Evolutionary conservation across 2,329 filamentous ascomycete genomes (phyloP).

Genomic region (Calcarisporium arbuscula): DNA sequence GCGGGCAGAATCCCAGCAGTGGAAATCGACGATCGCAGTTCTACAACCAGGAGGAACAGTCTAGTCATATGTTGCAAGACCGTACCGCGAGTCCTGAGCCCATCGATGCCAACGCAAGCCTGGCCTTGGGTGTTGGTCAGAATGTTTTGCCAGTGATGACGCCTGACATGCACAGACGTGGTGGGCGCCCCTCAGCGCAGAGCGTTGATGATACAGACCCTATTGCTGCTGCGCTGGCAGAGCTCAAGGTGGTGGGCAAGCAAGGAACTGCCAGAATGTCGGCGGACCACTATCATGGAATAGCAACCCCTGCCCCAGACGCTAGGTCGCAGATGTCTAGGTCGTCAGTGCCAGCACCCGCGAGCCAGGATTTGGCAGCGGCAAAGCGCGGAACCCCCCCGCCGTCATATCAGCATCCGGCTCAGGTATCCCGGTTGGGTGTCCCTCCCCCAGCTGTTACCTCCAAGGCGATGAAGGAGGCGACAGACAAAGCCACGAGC

Average conservation of each 20-base stretch:
- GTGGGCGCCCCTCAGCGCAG: constrained; percentile 22
- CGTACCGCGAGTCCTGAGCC: constrained; percentile 66
- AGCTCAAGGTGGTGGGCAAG: constrained; percentile 83
- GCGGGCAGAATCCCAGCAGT: constrained; percentile 18
- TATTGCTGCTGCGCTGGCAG: constrained; percentile 85
- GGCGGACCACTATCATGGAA: constrained; percentile 93
- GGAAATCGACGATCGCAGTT: constrained; percentile 32
- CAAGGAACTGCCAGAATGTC: constrained; percentile 77
- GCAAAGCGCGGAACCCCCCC: constrained; percentile 71
- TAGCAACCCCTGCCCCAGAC: constrained; percentile 70
- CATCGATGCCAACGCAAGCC: constrained; percentile 84
- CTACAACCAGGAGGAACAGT: constrained; percentile 28
- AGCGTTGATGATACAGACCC: constrained; percentile 65
- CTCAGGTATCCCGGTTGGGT: constrained; percentile 68
- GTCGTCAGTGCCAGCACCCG: constrained; percentile 55
- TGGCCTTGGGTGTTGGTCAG: constrained; percentile 89
- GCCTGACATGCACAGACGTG: constrained; percentile 52
- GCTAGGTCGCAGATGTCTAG: constrained; percentile 34
- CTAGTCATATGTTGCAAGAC: constrained; percentile 31
- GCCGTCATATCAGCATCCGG: constrained; percentile 69
- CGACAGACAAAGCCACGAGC: constrained; percentile 79
- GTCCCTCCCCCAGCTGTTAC: constrained; percentile 90
- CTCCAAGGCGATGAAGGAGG: constrained; percentile 90
- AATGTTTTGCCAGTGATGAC: constrained; percentile 93
- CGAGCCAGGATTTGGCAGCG: constrained; percentile 38